A percentile compares a stretch with the other conserved stretches of the same genome.
Evolutionary conservation across 768 basidiomycete species (phyloP).

Genomic region (Pulveroboletus ravenelii): DNA sequence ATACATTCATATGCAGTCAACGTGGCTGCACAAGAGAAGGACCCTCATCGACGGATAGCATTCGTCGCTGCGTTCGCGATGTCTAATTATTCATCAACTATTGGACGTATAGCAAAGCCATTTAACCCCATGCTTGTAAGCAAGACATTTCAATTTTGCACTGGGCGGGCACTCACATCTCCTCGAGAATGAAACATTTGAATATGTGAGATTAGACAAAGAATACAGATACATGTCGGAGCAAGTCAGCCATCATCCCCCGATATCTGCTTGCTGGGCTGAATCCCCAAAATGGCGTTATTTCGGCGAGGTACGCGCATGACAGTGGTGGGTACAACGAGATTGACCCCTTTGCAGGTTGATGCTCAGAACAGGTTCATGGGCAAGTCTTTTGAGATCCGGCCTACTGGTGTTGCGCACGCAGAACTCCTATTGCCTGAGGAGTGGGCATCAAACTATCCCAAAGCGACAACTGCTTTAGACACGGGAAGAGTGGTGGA

Average conservation of each 20-base stretch:
- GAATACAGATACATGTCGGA: slow-evolving; percentile 92
- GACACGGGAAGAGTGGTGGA: slow-evolving; percentile 63
- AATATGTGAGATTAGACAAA: slow-evolving; percentile 84
- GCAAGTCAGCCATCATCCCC: slow-evolving; percentile 97
- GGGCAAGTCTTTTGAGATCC: slow-evolving; percentile 94
- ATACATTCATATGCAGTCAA: slow-evolving; percentile 54
- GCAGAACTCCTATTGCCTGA: slow-evolving; percentile 74
- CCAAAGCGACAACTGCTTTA: slow-evolving; percentile 43
- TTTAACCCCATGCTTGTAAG: slow-evolving; percentile 93
- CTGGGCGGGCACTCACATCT: neutral
- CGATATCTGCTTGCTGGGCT: slow-evolving; percentile 93
- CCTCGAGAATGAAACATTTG: slow-evolving; percentile 82
- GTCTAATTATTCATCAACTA: slow-evolving; percentile 96
- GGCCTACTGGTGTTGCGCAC: slow-evolving; percentile 93
- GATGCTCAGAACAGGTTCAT: slow-evolving; percentile 97
- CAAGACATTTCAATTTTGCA: slow-evolving; percentile 5
- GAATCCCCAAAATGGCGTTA: slow-evolving; percentile 89
- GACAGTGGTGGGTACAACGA: neutral
- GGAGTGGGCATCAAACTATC: slow-evolving; percentile 58
- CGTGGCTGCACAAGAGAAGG: slow-evolving; percentile 69
- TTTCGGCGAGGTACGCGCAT: slow-evolving; percentile 65
- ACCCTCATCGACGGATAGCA: slow-evolving; percentile 79
- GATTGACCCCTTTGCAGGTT: slow-evolving; percentile 45
- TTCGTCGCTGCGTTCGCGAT: slow-evolving; percentile 96
- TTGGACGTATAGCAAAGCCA: slow-evolving; percentile 94